Conservation (phyloP, 192 early-diverging fungal genomes). For the Coemansia furcata region DNA sequence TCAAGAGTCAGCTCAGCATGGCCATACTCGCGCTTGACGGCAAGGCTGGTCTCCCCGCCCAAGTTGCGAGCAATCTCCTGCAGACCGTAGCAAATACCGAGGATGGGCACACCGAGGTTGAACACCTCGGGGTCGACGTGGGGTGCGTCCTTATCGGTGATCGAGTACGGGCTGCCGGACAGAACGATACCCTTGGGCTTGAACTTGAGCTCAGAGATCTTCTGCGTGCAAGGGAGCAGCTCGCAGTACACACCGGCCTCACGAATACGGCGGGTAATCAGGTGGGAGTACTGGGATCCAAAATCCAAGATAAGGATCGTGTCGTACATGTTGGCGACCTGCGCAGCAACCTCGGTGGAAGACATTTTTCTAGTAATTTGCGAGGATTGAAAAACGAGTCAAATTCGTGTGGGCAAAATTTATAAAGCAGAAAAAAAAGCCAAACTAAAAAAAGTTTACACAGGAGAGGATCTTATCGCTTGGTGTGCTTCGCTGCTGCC, state of each 20-base stretch:
- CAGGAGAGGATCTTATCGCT: not conserved
- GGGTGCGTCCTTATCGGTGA: conserved; percentile 92
- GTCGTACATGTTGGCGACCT: conserved; percentile 84
- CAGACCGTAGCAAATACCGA: conserved; percentile 99
- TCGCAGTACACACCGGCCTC: conserved; percentile 99
- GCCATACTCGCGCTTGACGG: conserved; percentile 94
- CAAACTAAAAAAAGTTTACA: conserved; percentile 2
- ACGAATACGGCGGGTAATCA: conserved; percentile 93
- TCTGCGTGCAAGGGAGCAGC: conserved; percentile 94
- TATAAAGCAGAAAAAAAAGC: not conserved
- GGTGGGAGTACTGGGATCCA: conserved; percentile 98
- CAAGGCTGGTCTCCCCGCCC: conserved; percentile 71
- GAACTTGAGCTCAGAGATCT: conserved; percentile 90
- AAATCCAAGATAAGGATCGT: conserved; percentile 99
- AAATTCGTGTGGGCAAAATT: not conserved
- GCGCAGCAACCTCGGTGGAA: conserved; percentile 33
- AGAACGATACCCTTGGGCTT: conserved; percentile 95
- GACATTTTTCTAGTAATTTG: conserved; percentile 21
- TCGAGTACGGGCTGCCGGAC: conserved; percentile 95
- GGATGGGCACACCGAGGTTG: conserved; percentile 82
- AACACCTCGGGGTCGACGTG: conserved; percentile 92
- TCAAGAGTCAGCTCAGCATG: conserved; percentile 75
- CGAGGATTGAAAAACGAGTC: not conserved
- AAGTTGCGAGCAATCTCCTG: conserved; percentile 92
- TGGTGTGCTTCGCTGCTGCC: not conserved